These are phyloP conservation scores for Shiraia sp. DNA, from an alignment of 2,329 filamentous ascomycete genomes.

Conservation along the genomic window DNA sequence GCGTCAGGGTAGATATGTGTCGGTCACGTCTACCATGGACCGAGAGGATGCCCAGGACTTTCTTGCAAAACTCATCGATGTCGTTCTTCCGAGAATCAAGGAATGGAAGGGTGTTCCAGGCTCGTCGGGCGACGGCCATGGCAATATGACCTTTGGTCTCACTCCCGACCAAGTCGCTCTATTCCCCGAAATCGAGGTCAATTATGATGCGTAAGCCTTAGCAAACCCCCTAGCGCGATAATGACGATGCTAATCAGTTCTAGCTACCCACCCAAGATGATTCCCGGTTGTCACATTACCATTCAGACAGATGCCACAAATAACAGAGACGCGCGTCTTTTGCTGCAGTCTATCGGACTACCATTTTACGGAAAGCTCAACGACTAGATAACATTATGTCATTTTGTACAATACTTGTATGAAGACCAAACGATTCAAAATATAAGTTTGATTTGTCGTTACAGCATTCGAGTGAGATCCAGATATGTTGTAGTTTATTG, in stretches of 20 bases:
- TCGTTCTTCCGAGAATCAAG: constrained; percentile 94
- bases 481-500: no score
- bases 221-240: neutral
- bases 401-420: constrained; percentile 28
- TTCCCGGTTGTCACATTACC: constrained; percentile 82
- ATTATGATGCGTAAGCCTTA: constrained; percentile 79
- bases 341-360: constrained; percentile 72
- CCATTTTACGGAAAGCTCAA: constrained; percentile 79
- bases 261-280: constrained; percentile 71
- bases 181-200: constrained; percentile 93
- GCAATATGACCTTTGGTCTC: constrained; percentile 85
- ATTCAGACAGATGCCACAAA: constrained; percentile 83
- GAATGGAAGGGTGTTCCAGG: constrained; percentile 85
- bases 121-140: constrained; percentile 80
- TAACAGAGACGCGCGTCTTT: constrained; percentile 79
- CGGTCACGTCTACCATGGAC: constrained; percentile 75
- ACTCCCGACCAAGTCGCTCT: constrained; percentile 73
- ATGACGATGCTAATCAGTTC: constrained; percentile 8
- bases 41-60: constrained; percentile 89
- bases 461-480: no score
- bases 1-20: constrained; percentile 69
- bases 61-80: constrained; percentile 82
- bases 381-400: constrained; percentile 21
- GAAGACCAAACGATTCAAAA: neutral
- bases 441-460: no score